Percentiles rank a stretch among this genome's conserved stretches.
Evolutionary conservation across 2,329 filamentous ascomycete species (phyloP).

Genomic region (Passalora sequoiae): DNA sequence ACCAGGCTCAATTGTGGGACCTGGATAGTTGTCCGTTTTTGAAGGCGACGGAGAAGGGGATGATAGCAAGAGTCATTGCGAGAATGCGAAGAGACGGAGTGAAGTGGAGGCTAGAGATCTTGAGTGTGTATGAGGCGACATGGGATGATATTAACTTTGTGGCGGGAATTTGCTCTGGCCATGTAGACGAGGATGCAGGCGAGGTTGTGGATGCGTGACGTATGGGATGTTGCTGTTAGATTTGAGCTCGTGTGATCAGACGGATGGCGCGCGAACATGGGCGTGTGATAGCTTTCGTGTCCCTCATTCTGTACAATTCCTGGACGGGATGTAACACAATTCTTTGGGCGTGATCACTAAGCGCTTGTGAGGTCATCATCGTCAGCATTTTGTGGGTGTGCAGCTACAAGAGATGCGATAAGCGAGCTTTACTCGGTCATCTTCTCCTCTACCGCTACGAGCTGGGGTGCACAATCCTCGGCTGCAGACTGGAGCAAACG

Average conservation of each 20-base stretch:
- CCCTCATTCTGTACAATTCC: no score
- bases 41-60: constrained; percentile 18
- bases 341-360: no score
- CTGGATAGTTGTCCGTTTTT: constrained; percentile 43
- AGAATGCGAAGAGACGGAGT: constrained; percentile 43
- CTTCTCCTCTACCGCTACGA: constrained; percentile 15
- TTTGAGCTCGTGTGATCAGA: no score
- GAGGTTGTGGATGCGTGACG: not conserved
- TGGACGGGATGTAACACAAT: no score
- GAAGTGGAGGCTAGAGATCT: constrained; percentile 43
- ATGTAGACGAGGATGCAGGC: constrained; percentile 5
- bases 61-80: constrained; percentile 47
- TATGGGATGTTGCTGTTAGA: not conserved
- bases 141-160: constrained; percentile 53
- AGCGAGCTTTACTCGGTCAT: constrained; percentile 21
- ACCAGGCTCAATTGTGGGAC: constrained; percentile 42
- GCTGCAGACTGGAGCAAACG: constrained; percentile 3
- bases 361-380: no score
- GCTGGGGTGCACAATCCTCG: constrained; percentile 16
- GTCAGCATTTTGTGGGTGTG: no score
- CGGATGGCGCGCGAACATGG: no score
- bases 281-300: no score
- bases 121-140: constrained; percentile 49
- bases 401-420: no score
- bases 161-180: constrained; percentile 38